Conservation (phyloP, 768 basidiomycete genomes). For the Mycena latifolia region DNA sequence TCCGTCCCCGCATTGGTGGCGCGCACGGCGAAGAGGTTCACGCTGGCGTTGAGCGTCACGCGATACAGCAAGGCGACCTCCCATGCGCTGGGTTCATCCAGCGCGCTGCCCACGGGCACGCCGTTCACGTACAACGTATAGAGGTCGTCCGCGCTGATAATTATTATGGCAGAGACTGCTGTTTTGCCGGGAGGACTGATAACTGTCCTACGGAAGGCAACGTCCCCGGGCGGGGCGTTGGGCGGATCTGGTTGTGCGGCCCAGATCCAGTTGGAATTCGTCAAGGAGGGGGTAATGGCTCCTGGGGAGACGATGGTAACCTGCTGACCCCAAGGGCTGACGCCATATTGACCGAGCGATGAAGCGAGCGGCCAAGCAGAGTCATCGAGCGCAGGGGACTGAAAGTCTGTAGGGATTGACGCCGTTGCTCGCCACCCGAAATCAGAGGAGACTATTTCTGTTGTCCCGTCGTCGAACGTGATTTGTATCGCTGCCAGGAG, state of each 20-base stretch:
- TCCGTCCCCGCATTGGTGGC: constrained; percentile 37
- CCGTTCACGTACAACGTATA: constrained; percentile 24
- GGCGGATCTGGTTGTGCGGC: constrained; percentile 34
- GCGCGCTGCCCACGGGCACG: constrained; percentile 35
- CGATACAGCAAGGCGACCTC: constrained; percentile 38
- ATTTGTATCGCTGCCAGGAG: constrained; percentile 41
- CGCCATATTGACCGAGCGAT: constrained; percentile 37
- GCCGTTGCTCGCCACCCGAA: constrained; percentile 40
- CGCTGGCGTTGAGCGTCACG: constrained; percentile 33
- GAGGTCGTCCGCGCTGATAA: background rate
- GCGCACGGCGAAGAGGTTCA: constrained; percentile 38
- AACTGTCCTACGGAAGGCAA: constrained; percentile 46
- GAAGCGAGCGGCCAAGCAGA: constrained; percentile 37
- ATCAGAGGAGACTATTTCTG: constrained; percentile 38
- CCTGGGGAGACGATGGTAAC: constrained; percentile 27
- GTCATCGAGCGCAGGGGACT: constrained; percentile 37
- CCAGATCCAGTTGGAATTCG: constrained; percentile 44
- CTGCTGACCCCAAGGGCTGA: constrained; percentile 35
- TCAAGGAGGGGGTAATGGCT: constrained; percentile 33
- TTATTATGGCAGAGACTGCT: background rate
- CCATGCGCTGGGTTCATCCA: constrained; percentile 38
- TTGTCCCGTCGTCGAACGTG: constrained; percentile 41
- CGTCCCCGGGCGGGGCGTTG: constrained; percentile 38
- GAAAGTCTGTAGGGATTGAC: constrained; percentile 39
- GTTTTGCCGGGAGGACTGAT: constrained; percentile 30